Base-by-base conservation (phyloP, 2,329 filamentous ascomycete species). In the Shiraia sp. region DNA sequence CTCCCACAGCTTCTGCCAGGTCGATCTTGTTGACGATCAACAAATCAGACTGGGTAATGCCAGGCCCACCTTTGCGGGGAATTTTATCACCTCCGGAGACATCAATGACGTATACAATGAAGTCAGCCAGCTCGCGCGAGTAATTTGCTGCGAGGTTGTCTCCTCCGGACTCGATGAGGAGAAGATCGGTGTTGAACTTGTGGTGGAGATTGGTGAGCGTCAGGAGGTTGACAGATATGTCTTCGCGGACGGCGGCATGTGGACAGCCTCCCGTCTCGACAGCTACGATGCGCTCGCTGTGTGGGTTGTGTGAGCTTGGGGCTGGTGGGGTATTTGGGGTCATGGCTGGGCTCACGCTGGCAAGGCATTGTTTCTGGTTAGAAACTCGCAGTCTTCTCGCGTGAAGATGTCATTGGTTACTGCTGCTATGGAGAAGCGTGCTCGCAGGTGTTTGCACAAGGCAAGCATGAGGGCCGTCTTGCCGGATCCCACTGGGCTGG, bases 391-490 rank as follows among this genome's bases (percentile, higher is more conserved):
- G 77, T 99, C 93, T 75, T 99, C 93, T 53, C 79, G 87, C 15
- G 92, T 97, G 79, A 97, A 97, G 78, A 97, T 97, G 78, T 97
- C 92, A 79, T 97, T 97, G 35, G 93, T 99, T 15, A 99, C 92
- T 46, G 90, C 93, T 1, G 93, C 93, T 62, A 99, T 87, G 65
- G 85, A 90, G 80, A 88, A 91, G 40, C 81, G 77, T 36, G 85
- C 78, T 48, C 93, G 87, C 6, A 99, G 84, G 6, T 87, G 86
- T 25, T 85, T 85, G 76, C 90, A 96, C 56, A 97, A 87, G 27
- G 88, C 86, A 9, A 96, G 84, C 92, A 99, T 97, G 19, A 97
- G 81, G 13, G 93, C 93, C 0, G 93, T 97, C 73, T 99, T 99
- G 65, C 93, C 93, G 16, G 91, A 96, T 52, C 93, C 93, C 39